Percentiles rank a stretch among this genome's conserved stretches.
Evolutionary conservation across 2,329 filamentous ascomycete species (phyloP).

Genomic region (Colletotrichum acutatum): DNA sequence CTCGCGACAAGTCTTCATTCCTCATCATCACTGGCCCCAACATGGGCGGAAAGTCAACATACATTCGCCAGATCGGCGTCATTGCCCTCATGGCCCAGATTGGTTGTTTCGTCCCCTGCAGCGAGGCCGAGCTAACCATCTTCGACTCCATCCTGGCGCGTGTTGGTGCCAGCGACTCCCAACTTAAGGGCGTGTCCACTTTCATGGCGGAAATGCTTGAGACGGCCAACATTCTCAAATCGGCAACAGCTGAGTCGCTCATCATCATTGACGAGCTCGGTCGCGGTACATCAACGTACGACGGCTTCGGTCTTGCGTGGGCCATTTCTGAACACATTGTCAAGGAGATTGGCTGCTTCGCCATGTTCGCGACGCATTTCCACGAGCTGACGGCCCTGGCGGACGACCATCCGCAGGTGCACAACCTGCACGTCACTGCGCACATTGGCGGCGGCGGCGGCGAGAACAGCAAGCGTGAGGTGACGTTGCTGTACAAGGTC

Average conservation of each 20-base stretch:
- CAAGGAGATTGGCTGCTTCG: constrained; percentile 92
- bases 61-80: constrained; percentile 96
- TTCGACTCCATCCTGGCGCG: constrained; percentile 97
- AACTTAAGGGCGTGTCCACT: constrained; percentile 96
- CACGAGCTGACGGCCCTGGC: constrained; percentile 94
- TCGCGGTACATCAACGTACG: constrained; percentile 96
- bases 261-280: constrained; percentile 99
- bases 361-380: constrained; percentile 97
- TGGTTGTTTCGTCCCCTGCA: constrained; percentile 94
- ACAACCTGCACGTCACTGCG: constrained; percentile 95
- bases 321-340: constrained; percentile 98
- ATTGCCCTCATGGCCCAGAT: constrained; percentile 98
- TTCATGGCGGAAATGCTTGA: constrained; percentile 99
- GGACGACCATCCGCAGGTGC: constrained; percentile 86
- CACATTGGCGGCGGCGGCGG: constrained; percentile 75
- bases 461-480: constrained; percentile 75
- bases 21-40: constrained; percentile 97
- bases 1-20: constrained; percentile 84
- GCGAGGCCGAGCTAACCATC: constrained; percentile 90
- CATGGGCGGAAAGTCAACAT: constrained; percentile 99
- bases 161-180: constrained; percentile 94
- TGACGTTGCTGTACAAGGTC: constrained; percentile 96
- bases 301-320: constrained; percentile 99
- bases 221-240: constrained; percentile 98
- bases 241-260: constrained; percentile 91